Conservation (phyloP, 352 stramenopile genomes). For the Globisporangium abappressorium region DNA sequence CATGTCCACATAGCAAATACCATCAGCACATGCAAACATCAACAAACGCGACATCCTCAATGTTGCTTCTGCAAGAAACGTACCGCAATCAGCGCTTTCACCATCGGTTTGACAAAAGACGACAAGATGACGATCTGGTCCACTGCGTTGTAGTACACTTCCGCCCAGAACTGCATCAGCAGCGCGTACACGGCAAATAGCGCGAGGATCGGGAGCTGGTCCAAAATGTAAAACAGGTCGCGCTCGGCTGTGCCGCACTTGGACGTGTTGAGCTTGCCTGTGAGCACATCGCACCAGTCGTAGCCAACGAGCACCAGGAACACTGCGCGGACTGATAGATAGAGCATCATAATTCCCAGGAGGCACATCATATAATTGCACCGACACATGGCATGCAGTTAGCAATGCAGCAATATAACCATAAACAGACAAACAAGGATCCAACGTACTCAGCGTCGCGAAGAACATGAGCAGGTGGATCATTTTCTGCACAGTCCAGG, state of each 20-base stretch:
- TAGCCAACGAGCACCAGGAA: conserved; percentile 73
- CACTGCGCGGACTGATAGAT: conserved; percentile 41
- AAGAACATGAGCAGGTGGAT: conserved; percentile 83
- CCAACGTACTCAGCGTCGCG: conserved; percentile 52
- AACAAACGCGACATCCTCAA: background rate
- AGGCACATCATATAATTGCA: background rate
- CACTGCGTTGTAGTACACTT: conserved; percentile 89
- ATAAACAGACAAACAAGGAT: background rate
- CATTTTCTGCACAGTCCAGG: conserved; percentile 88
- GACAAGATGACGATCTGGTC: conserved; percentile 63
- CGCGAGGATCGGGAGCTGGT: conserved; percentile 78
- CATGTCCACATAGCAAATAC: background rate
- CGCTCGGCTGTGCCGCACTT: conserved; percentile 59
- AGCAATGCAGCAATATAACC: background rate
- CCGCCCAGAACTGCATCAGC: conserved; percentile 85
- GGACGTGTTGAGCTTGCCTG: conserved; percentile 54
- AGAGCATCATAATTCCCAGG: background rate
- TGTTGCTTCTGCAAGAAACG: conserved; percentile 6
- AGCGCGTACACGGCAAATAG: conserved; percentile 83
- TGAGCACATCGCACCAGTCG: conserved; percentile 82
- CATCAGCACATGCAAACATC: conserved; percentile 4
- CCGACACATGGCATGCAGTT: background rate
- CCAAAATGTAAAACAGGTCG: conserved; percentile 84
- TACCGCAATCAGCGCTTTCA: conserved; percentile 63
- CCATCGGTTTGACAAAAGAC: conserved; percentile 65